Conservation (phyloP, 129 eudicot genomes). For the Ambrosia artemisiifolia region DNA sequence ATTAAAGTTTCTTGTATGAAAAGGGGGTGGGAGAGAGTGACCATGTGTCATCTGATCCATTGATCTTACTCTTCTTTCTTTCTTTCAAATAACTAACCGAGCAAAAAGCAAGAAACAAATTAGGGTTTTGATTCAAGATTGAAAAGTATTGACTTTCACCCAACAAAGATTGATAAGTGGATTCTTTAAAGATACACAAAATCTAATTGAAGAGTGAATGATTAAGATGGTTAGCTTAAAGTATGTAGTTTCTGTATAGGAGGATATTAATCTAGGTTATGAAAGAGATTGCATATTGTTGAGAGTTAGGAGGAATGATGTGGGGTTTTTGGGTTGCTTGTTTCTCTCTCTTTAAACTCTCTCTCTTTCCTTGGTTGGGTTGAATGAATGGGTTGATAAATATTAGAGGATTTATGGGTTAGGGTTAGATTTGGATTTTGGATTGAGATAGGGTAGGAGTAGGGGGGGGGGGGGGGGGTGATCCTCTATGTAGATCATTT, state of each 20-base stretch:
- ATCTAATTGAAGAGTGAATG: neutral
- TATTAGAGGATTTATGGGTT: constrained; percentile 41
- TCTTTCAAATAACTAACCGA: neutral
- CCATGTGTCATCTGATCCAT: constrained; percentile 56
- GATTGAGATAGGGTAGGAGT: constrained; percentile 4
- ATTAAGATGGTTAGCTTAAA: neutral
- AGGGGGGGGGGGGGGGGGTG: constrained; percentile 13
- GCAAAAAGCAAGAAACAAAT: neutral
- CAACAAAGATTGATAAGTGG: constrained; percentile 1
- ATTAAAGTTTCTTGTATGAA: constrained; percentile 69
- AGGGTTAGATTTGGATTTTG: constrained; percentile 38
- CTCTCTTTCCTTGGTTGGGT: neutral
- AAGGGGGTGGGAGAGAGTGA: constrained; percentile 70
- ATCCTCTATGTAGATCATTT: constrained; percentile 3
- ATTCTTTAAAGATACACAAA: constrained; percentile 14
- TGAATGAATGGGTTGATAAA: constrained; percentile 13
- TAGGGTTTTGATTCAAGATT: constrained; percentile 23
- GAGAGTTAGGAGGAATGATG: constrained; percentile 35
- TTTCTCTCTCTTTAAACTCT: constrained; percentile 16
- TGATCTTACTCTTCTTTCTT: constrained; percentile 20
- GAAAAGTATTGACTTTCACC: neutral
- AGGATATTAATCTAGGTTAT: neutral
- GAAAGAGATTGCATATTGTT: constrained; percentile 22
- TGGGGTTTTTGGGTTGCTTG: constrained; percentile 17
- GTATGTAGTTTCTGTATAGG: no score